Evolutionary conservation across 177 flowering plant genomes (phyloP), one percentile per base, ranked within the genome.

Genomic region (Vitis hybrid): DNA sequence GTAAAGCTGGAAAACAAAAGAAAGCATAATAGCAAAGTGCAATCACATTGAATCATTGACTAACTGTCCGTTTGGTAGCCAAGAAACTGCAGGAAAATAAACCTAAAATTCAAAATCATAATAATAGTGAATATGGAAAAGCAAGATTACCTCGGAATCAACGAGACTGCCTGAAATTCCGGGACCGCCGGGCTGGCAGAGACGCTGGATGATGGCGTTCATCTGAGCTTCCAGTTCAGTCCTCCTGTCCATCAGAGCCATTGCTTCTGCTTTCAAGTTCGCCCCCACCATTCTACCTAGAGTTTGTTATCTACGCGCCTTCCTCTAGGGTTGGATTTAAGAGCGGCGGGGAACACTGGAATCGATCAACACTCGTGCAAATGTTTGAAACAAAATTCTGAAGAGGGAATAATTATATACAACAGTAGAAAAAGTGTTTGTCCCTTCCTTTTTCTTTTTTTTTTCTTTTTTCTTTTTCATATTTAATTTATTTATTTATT

Each of bases 91-190:
- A 38, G 62, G 71, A 38, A 58, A 62, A 52, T 20, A 24, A 24
- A 24, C 28, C 28, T 24, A 24, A 24, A 24, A 24, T 24, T 24
- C 28, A 24, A 24, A 24, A 24, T 24, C 28, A 24, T 24, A 24
- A 2, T 24, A 24, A 2, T 24, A 24, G 28, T 24, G 28, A 24
- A 24, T 24, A 24, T 24, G 28, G 28, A 24, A 24, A 24, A 17
- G n/a, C 8, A 38, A 38, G 52, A 55, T 71, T 65, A 78, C 98
- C 92, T 92, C 95, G 15, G 92, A 73, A 71, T 95, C 97, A 59
- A 88, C 72, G 72, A 95, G 97, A 73, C 81, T 91, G 72, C 93
- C 97, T 19, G 95, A 83, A 68, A 95, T 79, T 10, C 99, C 99
- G 57, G 99, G 97, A n/a, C 90, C 97, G 9, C 87, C 93, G 14